phyloP scores from a whole-genome alignment of 371 early-diverging fungal genomes.

The Quaeritorhiza haematococci region DNA sequence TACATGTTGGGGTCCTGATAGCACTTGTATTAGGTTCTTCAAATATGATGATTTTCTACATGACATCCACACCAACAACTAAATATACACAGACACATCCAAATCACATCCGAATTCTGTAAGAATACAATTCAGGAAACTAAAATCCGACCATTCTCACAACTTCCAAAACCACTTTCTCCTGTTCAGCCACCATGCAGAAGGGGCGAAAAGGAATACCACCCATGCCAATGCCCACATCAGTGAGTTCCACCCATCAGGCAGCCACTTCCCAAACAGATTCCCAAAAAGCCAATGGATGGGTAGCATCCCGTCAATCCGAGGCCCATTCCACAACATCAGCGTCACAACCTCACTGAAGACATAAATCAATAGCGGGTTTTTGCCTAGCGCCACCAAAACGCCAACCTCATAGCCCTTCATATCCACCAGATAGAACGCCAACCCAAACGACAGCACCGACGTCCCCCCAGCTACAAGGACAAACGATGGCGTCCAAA shows the following conservation, averaged over 20 bases:
- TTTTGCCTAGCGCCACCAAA: slow-evolving; percentile 26
- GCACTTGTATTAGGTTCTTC: too few species aligned
- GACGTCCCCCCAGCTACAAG: slow-evolving; percentile 30
- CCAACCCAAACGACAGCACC: slow-evolving; percentile 19
- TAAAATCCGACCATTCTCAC: too few species aligned
- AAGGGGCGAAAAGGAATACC: not conserved
- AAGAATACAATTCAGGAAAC: too few species aligned
- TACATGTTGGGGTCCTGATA: too few species aligned
- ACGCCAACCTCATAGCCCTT: slow-evolving; percentile 20
- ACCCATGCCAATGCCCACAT: slow-evolving; percentile 14
- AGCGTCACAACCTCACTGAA: slow-evolving; percentile 24
- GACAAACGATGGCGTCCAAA: slow-evolving; percentile 49
- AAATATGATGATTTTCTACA: too few species aligned
- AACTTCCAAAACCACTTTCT: slow-evolving; percentile 7
- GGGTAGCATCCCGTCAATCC: slow-evolving; percentile 1
- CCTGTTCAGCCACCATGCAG: slow-evolving; percentile 8
- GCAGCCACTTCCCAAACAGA: not conserved
- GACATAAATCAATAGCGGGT: slow-evolving; percentile 37
- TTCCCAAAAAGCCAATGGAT: slow-evolving; percentile 1
- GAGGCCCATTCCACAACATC: slow-evolving; percentile 15
- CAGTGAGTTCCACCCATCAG: slow-evolving; percentile 9
- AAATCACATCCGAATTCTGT: too few species aligned
- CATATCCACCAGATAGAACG: slow-evolving; percentile 27
- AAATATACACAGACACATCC: too few species aligned
- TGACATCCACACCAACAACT: too few species aligned